Base-by-base conservation (phyloP, 345 rosid genomes). In the Sapria himalayana region DNA sequence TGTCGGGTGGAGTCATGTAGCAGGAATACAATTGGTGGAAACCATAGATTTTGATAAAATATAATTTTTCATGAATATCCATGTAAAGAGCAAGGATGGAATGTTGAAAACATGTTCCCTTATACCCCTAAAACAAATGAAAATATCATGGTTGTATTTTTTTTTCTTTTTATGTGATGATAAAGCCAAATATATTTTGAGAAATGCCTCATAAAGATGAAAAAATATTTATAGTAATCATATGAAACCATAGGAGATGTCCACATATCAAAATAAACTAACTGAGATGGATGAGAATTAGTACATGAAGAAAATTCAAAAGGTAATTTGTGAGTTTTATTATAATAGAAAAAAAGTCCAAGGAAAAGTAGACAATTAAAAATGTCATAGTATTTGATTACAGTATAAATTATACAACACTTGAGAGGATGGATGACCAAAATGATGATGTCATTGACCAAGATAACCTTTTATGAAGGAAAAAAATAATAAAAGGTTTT, bases 181-280 rank as follows among this genome's bases (percentile, higher is more conserved):
- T n/a, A n/a, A n/a, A n/a, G n/a, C n/a, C n/a, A n/a, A n/a, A n/a
- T n/a, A n/a, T 25, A 25, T 25, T 9, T 5, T 25, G 9, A 25
- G 31, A 25, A 25, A 25, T 9, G 9, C n/a, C n/a, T n/a, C n/a
- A n/a, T n/a, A n/a, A n/a, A n/a, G n/a, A n/a, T n/a, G n/a, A n/a
- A n/a, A n/a, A n/a, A n/a, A 27, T 47, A 24, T 47, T 4, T 22
- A 17, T 21, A 48, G 1, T 19, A 24, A 25, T 37, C 43, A 22
- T 23, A 7, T 2, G 43, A 25, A 15, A 25, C 9, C 19, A 46
- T 8, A 4, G 12, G 41, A 15, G 33, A 35, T 3, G 33, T 35
- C 34, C 24, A 35, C 1, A 46, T 24, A 24, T 39, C 33, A 21
- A 4, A 29, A 7, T 32, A 25, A 3, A 41, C 1, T 25, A 50